Evolutionary conservation across 306 rosid genomes (phyloP).

Genomic region (Ceratonia siliqua): DNA sequence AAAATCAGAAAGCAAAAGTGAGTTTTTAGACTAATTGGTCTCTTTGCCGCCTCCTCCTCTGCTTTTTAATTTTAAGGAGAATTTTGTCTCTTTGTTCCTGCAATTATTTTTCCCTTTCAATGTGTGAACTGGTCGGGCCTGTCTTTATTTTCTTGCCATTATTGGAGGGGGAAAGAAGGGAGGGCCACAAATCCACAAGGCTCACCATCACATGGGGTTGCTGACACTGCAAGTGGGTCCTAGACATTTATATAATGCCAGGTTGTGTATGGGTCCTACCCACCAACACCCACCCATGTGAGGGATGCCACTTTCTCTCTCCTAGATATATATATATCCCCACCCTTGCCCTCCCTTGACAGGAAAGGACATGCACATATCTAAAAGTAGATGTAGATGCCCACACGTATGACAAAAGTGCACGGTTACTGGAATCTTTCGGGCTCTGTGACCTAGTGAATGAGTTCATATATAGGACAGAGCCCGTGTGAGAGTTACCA

Average conservation of each 20-base stretch:
- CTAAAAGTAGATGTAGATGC: conserved; percentile 54
- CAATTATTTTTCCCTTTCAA: conserved; percentile 29
- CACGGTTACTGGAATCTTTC: conserved; percentile 65
- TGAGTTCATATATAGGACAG: conserved; percentile 6
- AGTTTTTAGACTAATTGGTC: conserved; percentile 27
- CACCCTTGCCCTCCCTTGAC: conserved; percentile 32
- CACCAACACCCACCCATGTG: conserved; percentile 65
- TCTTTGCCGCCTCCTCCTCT: not conserved
- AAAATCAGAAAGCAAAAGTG: conserved; percentile 40
- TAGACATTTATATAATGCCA: conserved; percentile 51
- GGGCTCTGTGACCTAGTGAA: conserved; percentile 45
- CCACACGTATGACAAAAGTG: conserved; percentile 86
- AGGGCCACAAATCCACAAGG: conserved; percentile 49
- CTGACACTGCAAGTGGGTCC: conserved; percentile 63
- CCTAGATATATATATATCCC: not conserved
- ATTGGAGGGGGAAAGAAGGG: conserved; percentile 29
- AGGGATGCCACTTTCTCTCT: conserved; percentile 46
- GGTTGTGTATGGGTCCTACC: conserved; percentile 61
- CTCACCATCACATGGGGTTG: conserved; percentile 65
- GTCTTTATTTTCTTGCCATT: conserved; percentile 37
- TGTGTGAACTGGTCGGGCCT: conserved; percentile 36
- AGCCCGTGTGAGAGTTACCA: conserved; percentile 29
- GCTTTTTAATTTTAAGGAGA: conserved; percentile 31
- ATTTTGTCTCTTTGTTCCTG: conserved; percentile 41
- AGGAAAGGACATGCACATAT: conserved; percentile 61